These are phyloP conservation scores for Coniella vitis DNA, from an alignment of 2,329 filamentous ascomycete genomes.

Conservation along the genomic window DNA sequence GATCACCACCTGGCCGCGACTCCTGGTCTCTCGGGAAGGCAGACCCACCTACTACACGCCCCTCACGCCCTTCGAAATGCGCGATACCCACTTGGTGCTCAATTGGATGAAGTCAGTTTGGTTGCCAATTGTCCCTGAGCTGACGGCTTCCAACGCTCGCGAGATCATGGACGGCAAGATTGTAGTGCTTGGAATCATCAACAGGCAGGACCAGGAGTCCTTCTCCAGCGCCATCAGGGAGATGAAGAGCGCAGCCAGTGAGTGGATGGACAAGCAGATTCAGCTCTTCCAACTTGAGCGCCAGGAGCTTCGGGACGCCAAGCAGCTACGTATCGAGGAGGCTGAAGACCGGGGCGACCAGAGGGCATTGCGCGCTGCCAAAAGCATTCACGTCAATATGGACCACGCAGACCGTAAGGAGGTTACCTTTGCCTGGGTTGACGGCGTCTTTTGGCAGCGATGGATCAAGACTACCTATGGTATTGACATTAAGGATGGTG, in stretches of 20 bases:
- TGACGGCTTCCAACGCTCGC: conserved; percentile 82
- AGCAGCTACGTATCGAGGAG: conserved; percentile 92
- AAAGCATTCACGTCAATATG: conserved; percentile 88
- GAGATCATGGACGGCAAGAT: conserved; percentile 94
- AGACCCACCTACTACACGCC: conserved; percentile 86
- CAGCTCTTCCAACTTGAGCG: conserved; percentile 87
- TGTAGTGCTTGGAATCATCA: conserved; percentile 87
- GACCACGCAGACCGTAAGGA: conserved; percentile 80
- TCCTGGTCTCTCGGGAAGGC: conserved; percentile 83
- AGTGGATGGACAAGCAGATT: conserved; percentile 97
- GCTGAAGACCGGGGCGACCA: conserved; percentile 90
- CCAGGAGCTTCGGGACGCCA: conserved; percentile 87
- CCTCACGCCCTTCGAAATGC: conserved; percentile 84
- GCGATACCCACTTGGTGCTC: conserved; percentile 72
- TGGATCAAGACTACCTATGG: conserved; percentile 96
- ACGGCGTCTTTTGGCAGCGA: conserved; percentile 93
- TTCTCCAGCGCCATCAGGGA: conserved; percentile 76
- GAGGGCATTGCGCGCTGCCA: conserved; percentile 76
- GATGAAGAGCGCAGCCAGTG: conserved; percentile 89
- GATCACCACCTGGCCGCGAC: conserved; percentile 92
- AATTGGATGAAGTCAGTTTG: conserved; percentile 95
- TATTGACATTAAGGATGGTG: conserved; percentile 78
- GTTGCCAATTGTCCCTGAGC: conserved; percentile 90
- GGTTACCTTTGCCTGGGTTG: conserved; percentile 94
- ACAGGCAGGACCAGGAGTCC: conserved; percentile 69